phyloP scores from a whole-genome alignment of 2,329 filamentous ascomycete species.

The Nemania diffusa region DNA sequence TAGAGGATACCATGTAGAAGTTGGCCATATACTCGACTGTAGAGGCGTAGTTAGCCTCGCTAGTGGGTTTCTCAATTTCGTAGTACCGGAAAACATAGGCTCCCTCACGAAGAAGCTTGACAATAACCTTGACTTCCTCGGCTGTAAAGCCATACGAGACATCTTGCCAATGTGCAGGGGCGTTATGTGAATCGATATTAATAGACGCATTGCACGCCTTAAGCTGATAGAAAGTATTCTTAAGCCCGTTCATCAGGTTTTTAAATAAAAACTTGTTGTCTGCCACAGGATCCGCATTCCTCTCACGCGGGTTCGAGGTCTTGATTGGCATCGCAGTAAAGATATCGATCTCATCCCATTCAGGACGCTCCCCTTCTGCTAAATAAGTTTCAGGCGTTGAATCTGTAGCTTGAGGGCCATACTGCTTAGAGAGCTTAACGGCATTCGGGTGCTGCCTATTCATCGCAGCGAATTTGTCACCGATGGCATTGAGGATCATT shows the following conservation, averaged over 20 bases:
- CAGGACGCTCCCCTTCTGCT: constrained; percentile 83
- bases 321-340: constrained; percentile 97
- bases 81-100: constrained; percentile 98
- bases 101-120: constrained; percentile 96
- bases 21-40: constrained; percentile 93
- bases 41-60: constrained; percentile 79
- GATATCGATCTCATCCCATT: constrained; percentile 99
- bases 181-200: constrained; percentile 78
- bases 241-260: constrained; percentile 93
- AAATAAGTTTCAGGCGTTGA: constrained; percentile 79
- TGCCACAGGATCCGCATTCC: constrained; percentile 87
- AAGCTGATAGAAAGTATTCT: constrained; percentile 95
- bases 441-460: constrained; percentile 96
- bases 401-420: constrained; percentile 74
- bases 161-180: constrained; percentile 91
- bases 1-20: constrained; percentile 92
- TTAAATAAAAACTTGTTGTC: constrained; percentile 99
- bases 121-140: constrained; percentile 95
- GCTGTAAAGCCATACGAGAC: constrained; percentile 96
- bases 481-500: constrained; percentile 97
- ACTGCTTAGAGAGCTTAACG: constrained; percentile 87
- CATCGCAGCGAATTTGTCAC: constrained; percentile 98
- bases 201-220: constrained; percentile 84
- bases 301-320: constrained; percentile 88
- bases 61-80: constrained; percentile 81